Percentiles rank a stretch among this genome's conserved stretches.
phyloP scores from a whole-genome alignment of 2,329 filamentous ascomycete genomes.

The Acephala macrosclerotiorum region DNA sequence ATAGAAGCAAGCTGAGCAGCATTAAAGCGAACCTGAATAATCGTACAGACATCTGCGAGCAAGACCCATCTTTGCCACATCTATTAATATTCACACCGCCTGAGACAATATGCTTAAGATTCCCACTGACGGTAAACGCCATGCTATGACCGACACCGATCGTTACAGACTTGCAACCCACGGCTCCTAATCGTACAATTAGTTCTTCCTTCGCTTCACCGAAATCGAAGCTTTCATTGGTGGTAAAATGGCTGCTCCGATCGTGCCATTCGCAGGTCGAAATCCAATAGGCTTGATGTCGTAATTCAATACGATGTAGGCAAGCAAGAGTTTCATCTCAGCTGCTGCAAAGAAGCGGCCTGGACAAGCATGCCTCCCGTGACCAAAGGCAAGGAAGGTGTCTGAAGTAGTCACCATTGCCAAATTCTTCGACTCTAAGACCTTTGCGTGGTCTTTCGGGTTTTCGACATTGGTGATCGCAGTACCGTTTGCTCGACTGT shows the following conservation, averaged over 20 bases:
- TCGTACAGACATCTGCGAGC: too few relatives aligned
- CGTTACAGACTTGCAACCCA: too few relatives aligned
- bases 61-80: too few relatives aligned
- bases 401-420: constrained; percentile 29
- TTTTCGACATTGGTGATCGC: not conserved
- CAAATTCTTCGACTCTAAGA: constrained; percentile 28
- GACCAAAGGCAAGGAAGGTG: constrained; percentile 30
- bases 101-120: not conserved
- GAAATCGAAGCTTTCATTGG: constrained; percentile 32
- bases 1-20: too few relatives aligned
- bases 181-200: too few relatives aligned
- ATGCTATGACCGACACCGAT: not conserved
- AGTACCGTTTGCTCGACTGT: not conserved
- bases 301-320: constrained; percentile 33
- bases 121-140: not conserved
- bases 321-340: constrained; percentile 34
- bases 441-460: constrained; percentile 20
- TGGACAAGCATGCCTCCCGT: constrained; percentile 34
- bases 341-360: constrained; percentile 33
- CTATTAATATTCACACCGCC: not conserved
- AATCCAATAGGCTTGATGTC: constrained; percentile 27
- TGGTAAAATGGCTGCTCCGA: constrained; percentile 27
- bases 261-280: constrained; percentile 23
- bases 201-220: constrained; percentile 21
- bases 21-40: too few relatives aligned